Evolutionary conservation across 2,329 filamentous ascomycete species (phyloP), one percentile per base, ranked within the genome.

Genomic region (Mycosphaerella arachidis): DNA sequence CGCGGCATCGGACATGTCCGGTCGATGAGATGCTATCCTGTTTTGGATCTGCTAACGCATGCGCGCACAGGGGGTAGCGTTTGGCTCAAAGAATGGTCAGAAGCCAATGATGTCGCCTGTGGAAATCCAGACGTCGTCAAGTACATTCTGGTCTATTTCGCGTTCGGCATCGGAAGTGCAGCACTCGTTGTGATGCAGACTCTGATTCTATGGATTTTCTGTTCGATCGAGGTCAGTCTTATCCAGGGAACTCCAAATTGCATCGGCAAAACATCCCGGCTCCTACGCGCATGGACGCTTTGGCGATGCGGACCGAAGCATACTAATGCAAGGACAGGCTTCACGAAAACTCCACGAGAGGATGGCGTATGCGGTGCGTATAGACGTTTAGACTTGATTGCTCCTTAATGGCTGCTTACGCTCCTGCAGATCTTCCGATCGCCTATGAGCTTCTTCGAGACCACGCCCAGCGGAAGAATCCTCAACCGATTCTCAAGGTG

Each of bases 381-480:
- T 18, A 2, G 30, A 27, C 50, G 50, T 35, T 52, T 29, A 33
- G 50, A 33, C 50, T 33, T 29, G n/a, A 52, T 16, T 20, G 50
- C 16, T 31, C 50, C 50, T 52, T 29, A 29, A 30, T 35, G 50
- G 30, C 50, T 60, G 58, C 57, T 63, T 30, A 65, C 40, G 18
- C 18, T 48, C 16, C 24, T 30, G 40, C 56, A 65, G 60, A 59
- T 99, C 51, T 59, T 99, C 82, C 85, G 94, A 67, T 95, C 92
- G 40, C 95, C 94, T 57, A 99, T 99, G 94, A 94, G 87, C 68
- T 99, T 99, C 78, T 99, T 99, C 69, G 95, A 99, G 74, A 96
- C 92, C 0, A 99, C 94, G 1, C 94, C 94, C 2, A 89, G 92
- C 63, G 94, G 94, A n/a, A 87, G 95, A 59, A 97, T 99, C 70